Conservation (phyloP, 1,139 yeast genomes). For the Geotrichum europaeum region DNA sequence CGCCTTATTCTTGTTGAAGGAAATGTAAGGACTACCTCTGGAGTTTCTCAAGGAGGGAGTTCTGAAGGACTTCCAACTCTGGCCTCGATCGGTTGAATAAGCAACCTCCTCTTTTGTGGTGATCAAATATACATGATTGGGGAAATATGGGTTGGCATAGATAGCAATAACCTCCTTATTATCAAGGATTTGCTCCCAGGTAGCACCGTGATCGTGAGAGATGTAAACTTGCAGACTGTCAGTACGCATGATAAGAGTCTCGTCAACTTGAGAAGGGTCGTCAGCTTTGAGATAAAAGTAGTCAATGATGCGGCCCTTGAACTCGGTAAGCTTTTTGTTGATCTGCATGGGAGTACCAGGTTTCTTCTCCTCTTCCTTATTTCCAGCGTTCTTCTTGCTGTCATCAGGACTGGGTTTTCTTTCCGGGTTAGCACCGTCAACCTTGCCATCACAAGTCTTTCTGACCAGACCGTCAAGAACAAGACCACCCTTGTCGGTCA, state of each 20-base stretch:
- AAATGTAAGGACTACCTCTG: conserved; percentile 39
- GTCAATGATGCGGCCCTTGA: conserved; percentile 43
- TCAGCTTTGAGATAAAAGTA: conserved; percentile 50
- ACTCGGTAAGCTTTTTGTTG: conserved; percentile 21
- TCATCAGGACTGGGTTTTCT: conserved; percentile 12
- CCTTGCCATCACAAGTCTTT: conserved; percentile 20
- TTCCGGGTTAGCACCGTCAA: neutral
- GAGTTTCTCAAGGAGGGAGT: conserved; percentile 47
- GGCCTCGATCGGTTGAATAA: conserved; percentile 64
- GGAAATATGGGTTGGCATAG: conserved; percentile 53
- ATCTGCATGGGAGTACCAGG: conserved; percentile 8
- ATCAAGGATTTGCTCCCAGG: conserved; percentile 46
- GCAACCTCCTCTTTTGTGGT: conserved; percentile 46
- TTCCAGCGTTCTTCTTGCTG: conserved; percentile 23
- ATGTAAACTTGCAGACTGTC: conserved; percentile 47
- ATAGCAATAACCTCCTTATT: conserved; percentile 49
- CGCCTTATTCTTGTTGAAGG: conserved; percentile 53
- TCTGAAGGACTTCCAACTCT: conserved; percentile 40
- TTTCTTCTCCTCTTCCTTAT: conserved; percentile 24
- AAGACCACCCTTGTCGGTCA: conserved; percentile 23
- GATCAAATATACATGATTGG: conserved; percentile 59
- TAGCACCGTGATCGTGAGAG: conserved; percentile 74
- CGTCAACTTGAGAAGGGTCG: conserved; percentile 45
- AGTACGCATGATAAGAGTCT: conserved; percentile 66
- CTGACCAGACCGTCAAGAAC: conserved; percentile 23